Base-by-base conservation (phyloP, 352 stramenopile genomes). In the Globisporangium carolinianum region DNA sequence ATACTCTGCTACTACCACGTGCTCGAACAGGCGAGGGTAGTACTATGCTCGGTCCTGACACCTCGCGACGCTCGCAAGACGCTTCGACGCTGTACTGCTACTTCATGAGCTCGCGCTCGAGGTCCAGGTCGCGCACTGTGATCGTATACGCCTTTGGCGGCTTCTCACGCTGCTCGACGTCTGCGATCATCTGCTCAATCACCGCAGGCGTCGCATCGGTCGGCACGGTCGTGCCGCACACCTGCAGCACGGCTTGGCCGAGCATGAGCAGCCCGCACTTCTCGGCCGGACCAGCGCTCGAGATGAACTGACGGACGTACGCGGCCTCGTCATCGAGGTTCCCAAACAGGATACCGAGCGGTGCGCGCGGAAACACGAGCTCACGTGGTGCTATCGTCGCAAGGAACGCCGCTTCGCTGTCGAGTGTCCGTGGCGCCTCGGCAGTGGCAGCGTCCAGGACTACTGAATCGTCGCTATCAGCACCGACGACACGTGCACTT, bases 41-140 rank as follows among this genome's bases (percentile, higher is more conserved):
- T 24, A 24, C 24, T 24, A 24, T 24, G 24, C 24, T 24, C 24
- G 24, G 24, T 1, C 24, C 24, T 24, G 24, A 24, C 24, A 24
- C 24, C 24, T 24, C 24, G 24, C 24, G 1, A 24, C 24, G 24
- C 24, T 24, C 24, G 24, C 24, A 24, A 24, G 24, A 24, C 24
- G 2, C 1, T 24, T 24, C 2, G 24, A 24, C 24, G 1, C 2
- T 24, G 24, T 24, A 24, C 24, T 24, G 35, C 24, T 55, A 72
- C 63, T 80, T 87, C 81, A 91, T 89, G 54, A 91, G 73, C 57
- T 87, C 76, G 51, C 75, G 76, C 63, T 94, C 83, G 60, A 94
- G 64, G 57, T 91, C 83, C 15, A 94, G 58, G 63, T 94, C 81
- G 48, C 83, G 81, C 54, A 94, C 66, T 41, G 83, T 91, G 54